phyloP scores from a whole-genome alignment of 2,329 filamentous ascomycete genomes.

The Colletotrichum australisinense region DNA sequence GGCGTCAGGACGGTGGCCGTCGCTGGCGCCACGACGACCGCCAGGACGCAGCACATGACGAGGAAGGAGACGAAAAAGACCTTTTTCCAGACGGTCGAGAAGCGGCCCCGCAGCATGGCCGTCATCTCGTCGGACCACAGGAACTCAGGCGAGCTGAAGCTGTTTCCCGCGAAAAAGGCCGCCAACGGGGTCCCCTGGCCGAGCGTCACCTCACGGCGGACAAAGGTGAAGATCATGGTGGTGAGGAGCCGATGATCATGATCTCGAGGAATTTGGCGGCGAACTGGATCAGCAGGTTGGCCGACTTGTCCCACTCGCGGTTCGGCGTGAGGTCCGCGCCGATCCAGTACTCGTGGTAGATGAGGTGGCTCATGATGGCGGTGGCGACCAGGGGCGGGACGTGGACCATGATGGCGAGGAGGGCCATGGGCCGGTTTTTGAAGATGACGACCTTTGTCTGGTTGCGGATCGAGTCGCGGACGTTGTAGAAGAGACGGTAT shows the following conservation, averaged over 20 bases:
- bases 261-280: constrained; percentile 5
- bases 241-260: constrained; percentile 2
- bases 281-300: neutral
- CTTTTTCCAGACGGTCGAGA: constrained; percentile 8
- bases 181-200: neutral
- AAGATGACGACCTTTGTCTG: neutral
- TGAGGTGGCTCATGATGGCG: neutral
- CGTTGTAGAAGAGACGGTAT: neutral
- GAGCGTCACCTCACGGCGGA: neutral
- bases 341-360: constrained; percentile 6
- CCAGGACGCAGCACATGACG: neutral
- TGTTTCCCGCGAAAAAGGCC: neutral
- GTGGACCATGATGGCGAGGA: constrained; percentile 7
- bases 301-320: neutral
- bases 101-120: neutral
- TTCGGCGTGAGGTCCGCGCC: neutral
- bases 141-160: neutral
- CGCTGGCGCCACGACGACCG: neutral
- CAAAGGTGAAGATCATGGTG: constrained; percentile 13
- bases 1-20: neutral
- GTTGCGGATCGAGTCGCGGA: neutral
- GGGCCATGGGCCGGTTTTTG: neutral
- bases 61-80: neutral
- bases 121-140: neutral
- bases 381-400: neutral